Evolutionary conservation across 1,284 basidiomycete species (phyloP), one percentile per base, ranked within the genome.

Genomic region (Cryptococcus depauperatus): DNA sequence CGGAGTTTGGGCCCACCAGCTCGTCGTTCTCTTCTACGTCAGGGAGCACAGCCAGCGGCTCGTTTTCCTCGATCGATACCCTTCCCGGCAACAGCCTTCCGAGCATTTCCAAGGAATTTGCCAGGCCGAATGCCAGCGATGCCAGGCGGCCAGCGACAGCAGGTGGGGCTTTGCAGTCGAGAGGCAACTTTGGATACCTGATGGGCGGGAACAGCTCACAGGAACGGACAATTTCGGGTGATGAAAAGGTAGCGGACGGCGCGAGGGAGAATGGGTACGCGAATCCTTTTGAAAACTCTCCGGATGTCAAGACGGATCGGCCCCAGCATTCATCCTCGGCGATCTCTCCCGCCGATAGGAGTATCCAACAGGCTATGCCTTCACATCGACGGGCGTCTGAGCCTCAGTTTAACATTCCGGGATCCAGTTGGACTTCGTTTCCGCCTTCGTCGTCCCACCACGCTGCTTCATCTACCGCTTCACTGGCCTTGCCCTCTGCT

Each of bases 21-120:
- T 61, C 61, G 4, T 64, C 59, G 32, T 61, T 60, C 42, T 61
- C 57, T 3, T 61, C 59, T 19, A 43, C 53, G 13, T 50, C 56
- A 1, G 56, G 54, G n/a, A 58, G 59, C 13, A 50, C 42, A 1
- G 44, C 51, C 7, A 52, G 58, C 22, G 45, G 48, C 2, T 59
- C 58, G 1, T 64, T 64, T 46, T 62, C 60, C 6, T 61, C 60
- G 2, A 44, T 54, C 28, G 62, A 62, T n/a, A n/a, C n/a, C 51
- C 54, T 58, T 11, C 37, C 37, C 18, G 37, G 37, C 8, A 6
- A 21, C 25, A 19, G 16, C 26, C 57, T 70, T 7, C 66, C 68
- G 5, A 61, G 66, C 18, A 70, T 69, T 38, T 66, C 62, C 11
- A 57, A 64, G 14, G 64, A 70, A 34, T 70, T 70, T 48, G 58